Evolutionary conservation across 345 rosid species (phyloP), one percentile per base, ranked within the genome.

Genomic region (Dimocarpus longan): DNA sequence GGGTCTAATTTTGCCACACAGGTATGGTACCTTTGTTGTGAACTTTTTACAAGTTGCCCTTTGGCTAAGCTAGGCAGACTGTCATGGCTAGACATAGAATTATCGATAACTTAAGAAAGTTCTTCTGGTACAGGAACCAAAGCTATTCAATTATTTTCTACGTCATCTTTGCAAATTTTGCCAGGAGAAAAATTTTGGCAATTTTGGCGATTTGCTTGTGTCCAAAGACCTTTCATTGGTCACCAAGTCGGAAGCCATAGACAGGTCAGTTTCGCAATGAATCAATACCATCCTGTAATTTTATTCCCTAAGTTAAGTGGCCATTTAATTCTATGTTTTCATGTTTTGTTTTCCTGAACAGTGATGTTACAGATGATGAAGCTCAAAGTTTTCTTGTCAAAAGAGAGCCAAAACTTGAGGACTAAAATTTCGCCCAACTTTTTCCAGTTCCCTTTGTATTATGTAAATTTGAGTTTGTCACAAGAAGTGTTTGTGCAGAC

Each of bases 181-280:
- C 81, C 75, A 52, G 82, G 85, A 85, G 76, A 83, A 82, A 28
- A 83, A 81, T 26, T 75, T 86, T 3, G 67, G 73, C 12, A 75
- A 66, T 76, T 90, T 95, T 82, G 84, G 79, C 5, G 80, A 86
- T 68, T 79, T 85, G 48, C 89, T 93, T 48, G 82, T 76, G 15
- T 86, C 92, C 2, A 87, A 84, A 79, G 88, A 70, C 37, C 74
- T 93, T 74, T 86, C 85, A 1, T 76, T 95, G 83, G 86, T 95
- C 80, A 82, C 97, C 85, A 92, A 91, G 81, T 86, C 94, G 0
- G 98, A 95, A 88, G 95, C 97, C 12, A 13, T 52, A 5, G 99
- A 93, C 95, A 95, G 99, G 99, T 93, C 44, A 6, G 68, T 68
- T 46, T 69, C 13, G 63, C 62, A 21, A 70, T 9, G 28, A n/a